Evolutionary conservation across 1,139 yeast species (phyloP), one percentile per base, ranked within the genome.

Genomic region (Pichia sp.): DNA sequence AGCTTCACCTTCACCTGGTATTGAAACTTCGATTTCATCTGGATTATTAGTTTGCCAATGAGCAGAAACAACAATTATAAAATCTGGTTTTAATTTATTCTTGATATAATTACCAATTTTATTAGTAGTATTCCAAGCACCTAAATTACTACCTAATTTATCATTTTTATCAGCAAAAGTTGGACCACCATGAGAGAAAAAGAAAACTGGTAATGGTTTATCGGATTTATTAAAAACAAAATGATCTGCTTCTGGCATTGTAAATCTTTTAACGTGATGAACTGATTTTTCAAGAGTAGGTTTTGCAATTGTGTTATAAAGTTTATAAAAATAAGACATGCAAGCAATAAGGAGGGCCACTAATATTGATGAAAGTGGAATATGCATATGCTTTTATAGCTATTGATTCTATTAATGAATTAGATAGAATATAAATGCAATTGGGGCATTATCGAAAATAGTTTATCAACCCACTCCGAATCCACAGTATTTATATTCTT

Each of bases 161-260:
- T 73, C 74, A 28, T 68, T 64, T 58, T 81, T 75, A 73, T 83
- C 76, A 25, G 60, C 61, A 62, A 85, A 83, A 1, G 83, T 79
- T 4, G 94, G 94, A 1, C 89, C 90, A 3, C 94, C 94, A 65
- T 86, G 94, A 34, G 87, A 79, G 46, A 84, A 62, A 63, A 85
- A 86, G 60, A 69, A 82, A 1, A 81, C 74, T 7, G 94, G 90
- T 59, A 70, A 39, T 41, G 56, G 53, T 11, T 45, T 48, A 4
- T 45, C 40, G 2, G 64, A 51, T 29, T 52, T 47, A 7, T 49
- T 55, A 40, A 59, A 58, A 7, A 39, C 31, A 34, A 59, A 60
- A 39, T 53, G 51, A 43, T 54, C 56, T 26, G 37, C 43, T 28
- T 48, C 56, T 29, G 53, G 42, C 51, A 52, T 47, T 33, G 46